Base-by-base conservation (phyloP, 441 rosid genomes). In the Bocquillonia castaneifolia region DNA sequence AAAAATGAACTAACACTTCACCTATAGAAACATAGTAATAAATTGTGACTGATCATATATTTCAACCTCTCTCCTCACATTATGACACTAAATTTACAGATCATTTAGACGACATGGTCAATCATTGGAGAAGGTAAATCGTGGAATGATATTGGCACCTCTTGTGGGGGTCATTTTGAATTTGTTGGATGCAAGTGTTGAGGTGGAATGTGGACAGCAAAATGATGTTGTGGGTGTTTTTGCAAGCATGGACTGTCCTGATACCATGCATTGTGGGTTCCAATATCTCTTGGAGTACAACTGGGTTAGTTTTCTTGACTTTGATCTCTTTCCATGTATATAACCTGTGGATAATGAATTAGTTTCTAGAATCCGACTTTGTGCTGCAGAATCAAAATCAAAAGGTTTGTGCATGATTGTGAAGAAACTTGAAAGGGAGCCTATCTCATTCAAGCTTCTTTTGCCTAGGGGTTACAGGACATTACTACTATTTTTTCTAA, bases 101-200 rank as follows among this genome's bases (percentile, higher is more conserved):
- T 95, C 93, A 37, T 81, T 83, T 50, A 81, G 93, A 78, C 84
- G 93, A 59, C 91, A 88, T 59, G 84, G 91, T 62, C 96, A 86
- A 68, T 72, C 89, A 66, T 70, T 76, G 20, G 99, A 95, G 82
- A 90, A 85, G 81, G 83, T 86, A 66, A 89, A 81, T 71, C 82
- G 92, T 66, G 91, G 93, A 78, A 82, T 89, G 87, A 82, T 95
- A 59, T 76, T 95, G 78, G 92, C 92, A 51, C 99, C 97, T 63
- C 79, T 95, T 32, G 93, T 88, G 28, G 98, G 98, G 60, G 92
- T 95, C 74, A 85, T 92, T 74, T 81, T 90, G 79, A 95, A 92
- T 84, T 82, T 95, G 74, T 75, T 90, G 83, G 97, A 89, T 72
- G 92, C 87, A 53, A 83, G 85, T 52, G 64, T 61, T 36, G 86